Conservation (phyloP, 495 filamentous ascomycete species). For the Tetracladium setigerum region DNA sequence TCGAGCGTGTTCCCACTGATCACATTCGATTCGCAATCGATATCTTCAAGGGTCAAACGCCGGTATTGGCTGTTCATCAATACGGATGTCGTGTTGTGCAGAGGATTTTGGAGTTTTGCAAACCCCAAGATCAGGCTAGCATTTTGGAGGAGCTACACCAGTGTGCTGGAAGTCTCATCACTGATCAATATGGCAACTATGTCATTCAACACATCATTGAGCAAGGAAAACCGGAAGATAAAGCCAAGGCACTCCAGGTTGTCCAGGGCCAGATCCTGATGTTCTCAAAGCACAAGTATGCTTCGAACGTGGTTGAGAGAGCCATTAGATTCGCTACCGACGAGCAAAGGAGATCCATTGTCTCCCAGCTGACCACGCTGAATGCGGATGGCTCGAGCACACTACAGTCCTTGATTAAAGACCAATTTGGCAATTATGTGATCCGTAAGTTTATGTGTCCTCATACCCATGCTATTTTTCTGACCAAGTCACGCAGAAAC, state of each 20-base stretch:
- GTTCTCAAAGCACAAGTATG: conserved; percentile 91
- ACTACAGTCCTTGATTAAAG: conserved; percentile 72
- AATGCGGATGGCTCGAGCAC: conserved; percentile 59
- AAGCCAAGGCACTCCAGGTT: conserved; percentile 60
- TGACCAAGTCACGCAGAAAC: conserved; percentile 50
- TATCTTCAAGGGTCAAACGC: conserved; percentile 75
- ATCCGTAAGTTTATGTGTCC: conserved; percentile 64
- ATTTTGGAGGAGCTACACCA: conserved; percentile 75
- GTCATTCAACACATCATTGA: conserved; percentile 92
- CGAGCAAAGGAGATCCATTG: conserved; percentile 64
- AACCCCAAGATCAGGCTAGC: conserved; percentile 56
- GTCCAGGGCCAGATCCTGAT: conserved; percentile 65
- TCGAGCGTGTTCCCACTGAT: conserved; percentile 74
- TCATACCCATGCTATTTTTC: not conserved
- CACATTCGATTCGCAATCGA: conserved; percentile 87
- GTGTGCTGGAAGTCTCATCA: conserved; percentile 63
- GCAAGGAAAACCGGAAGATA: conserved; percentile 70
- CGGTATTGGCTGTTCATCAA: conserved; percentile 65
- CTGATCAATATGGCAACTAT: conserved; percentile 94
- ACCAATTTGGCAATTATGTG: conserved; percentile 94
- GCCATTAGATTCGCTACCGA: conserved; percentile 69
- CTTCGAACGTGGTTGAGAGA: conserved; percentile 96
- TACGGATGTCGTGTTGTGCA: conserved; percentile 95
- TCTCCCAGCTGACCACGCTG: conserved; percentile 51
- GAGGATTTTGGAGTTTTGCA: conserved; percentile 81